Percentiles rank a stretch among this genome's conserved stretches.
phyloP scores from a whole-genome alignment of 73 alveolate species.

The Symbiodinium natans region DNA sequence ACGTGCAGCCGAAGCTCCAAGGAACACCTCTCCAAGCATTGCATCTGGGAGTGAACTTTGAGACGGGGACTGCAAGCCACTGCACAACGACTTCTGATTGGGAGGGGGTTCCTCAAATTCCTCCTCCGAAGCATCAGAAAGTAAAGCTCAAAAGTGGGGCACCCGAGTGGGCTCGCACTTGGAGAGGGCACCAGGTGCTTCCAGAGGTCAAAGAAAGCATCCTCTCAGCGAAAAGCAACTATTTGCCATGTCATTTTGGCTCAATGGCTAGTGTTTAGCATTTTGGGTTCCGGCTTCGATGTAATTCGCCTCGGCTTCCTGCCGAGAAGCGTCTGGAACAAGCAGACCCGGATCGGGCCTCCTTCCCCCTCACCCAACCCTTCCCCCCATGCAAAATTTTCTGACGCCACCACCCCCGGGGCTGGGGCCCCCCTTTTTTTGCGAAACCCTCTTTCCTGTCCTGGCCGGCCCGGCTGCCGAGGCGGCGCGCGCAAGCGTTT shows the following conservation, averaged over 20 bases:
- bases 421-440: no score
- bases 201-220: conserved; percentile 41
- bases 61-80: not conserved
- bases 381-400: not conserved
- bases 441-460: not conserved
- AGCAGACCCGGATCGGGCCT: not conserved
- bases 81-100: not conserved
- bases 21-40: not conserved
- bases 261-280: no score
- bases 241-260: not conserved
- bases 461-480: no score
- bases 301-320: not conserved
- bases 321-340: not conserved
- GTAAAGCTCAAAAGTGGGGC: not conserved
- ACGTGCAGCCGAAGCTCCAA: conserved; percentile 76
- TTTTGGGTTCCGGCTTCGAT: no score
- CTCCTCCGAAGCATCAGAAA: not conserved
- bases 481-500: no score
- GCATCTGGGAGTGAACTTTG: not conserved
- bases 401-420: no score
- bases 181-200: conserved; percentile 19
- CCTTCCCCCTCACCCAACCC: not conserved
- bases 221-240: not conserved
- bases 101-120: not conserved
- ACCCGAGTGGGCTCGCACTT: not conserved